Base-by-base conservation (phyloP, 805 yeast species). In the Citeromyces matritensis region DNA sequence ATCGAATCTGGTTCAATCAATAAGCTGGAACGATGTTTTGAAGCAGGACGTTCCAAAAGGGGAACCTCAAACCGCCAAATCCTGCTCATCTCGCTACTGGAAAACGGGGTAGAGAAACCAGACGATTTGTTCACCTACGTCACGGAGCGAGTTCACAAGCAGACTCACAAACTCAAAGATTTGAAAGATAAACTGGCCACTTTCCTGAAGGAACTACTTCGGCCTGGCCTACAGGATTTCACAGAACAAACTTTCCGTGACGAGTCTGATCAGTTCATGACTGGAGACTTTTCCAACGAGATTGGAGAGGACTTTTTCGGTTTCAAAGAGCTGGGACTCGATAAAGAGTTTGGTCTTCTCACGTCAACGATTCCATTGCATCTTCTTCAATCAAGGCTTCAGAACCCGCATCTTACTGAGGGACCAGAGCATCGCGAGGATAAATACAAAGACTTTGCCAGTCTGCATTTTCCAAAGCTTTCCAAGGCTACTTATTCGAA, bases 241-340 rank as follows among this genome's bases (percentile, higher is more conserved):
- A 74, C 68, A 32, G 97, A 86, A 45, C 65, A 69, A 33, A 79
- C 73, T 40, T 91, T 91, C 51, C 73, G 60, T 25, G 98, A 93
- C 47, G 82, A 84, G 44, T 79, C 94, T 44, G 96, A 91, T 39
- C 95, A 88, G 51, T 91, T 86, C 48, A 55, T 88, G 40, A 80
- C 91, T 21, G 99, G 99, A 35, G 96, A 86, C 45, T 91, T 91
- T 50, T 79, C 95, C 1, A 78, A 71, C 43, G 95, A 86, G 37
- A 58, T 91, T 25, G 98, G 97, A 5, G 98, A 88, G 44, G 99
- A 91, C 55, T 91, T 86, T 65, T 93, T 93, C 57, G 99, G 99
- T 0, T 93, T 91, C 61, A 80, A 70, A 47, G 97, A 88, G 41
- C 60, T 91, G 30, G 98, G 98, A 0, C 58, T 91, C 33, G 97